Base-by-base conservation (phyloP, 2,329 filamentous ascomycete genomes). In the Fusarium neocosmosporiellum region DNA sequence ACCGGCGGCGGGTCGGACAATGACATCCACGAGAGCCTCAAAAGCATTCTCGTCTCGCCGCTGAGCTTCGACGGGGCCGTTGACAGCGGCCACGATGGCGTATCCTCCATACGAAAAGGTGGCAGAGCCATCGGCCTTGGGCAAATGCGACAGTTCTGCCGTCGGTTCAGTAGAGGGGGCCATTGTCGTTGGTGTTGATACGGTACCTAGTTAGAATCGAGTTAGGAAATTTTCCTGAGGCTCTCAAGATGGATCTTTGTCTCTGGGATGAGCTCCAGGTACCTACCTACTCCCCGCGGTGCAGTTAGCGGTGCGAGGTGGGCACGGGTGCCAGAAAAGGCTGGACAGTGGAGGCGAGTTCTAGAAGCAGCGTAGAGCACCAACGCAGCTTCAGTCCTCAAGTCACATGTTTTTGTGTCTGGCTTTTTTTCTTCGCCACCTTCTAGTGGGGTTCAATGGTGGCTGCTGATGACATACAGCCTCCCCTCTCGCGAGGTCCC, bases 21-120 rank as follows among this genome's bases (percentile, higher is more conserved):
- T 91, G 66, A 99, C 94, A 83, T 98, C 96, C 73, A 99, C 87
- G 58, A 92, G 90, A 31, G 96, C 94, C 84, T 98, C 95, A 82
- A 97, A 95, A 9, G 96, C 93, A 74, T 96, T 90, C 81, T 98
- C 94, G 80, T 99, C 96, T 77, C 94, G 91, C 78, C 95, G 90
- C 76, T 91, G 91, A 18, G 96, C 94, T 84, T 99, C 96, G 75
- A 98, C 90, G 18, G 96, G 96, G 0, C 96, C 96, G 83, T 98
- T 98, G 74, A 97, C 94, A 16, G 94, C 92, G 64, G 93, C 93
- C 62, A 97, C 89, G 72, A 98, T 89, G 50, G 91, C 92, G 82
- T 95, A 97, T 57, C 94, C 93, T 65, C 90, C 87, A 76, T 91
- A 88, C 3, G 92, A 90, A 80, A 94, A 95, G 11, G 90, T 92